Conservation (phyloP, 805 yeast species). For the Candida golubevii region DNA sequence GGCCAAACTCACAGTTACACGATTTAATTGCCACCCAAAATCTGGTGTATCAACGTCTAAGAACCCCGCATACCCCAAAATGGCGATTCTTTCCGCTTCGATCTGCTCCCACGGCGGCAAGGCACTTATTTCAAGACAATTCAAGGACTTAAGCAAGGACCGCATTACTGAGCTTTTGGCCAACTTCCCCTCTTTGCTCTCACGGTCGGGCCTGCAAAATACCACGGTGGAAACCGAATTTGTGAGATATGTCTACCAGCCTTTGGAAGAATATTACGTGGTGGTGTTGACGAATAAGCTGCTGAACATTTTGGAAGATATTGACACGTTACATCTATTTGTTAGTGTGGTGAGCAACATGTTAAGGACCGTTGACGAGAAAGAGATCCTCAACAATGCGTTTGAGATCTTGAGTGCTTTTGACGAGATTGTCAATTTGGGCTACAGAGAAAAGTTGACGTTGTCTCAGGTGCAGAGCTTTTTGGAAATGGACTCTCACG, state of each 20-base stretch:
- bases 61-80: constrained; percentile 13
- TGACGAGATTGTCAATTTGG: constrained; percentile 88
- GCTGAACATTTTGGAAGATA: constrained; percentile 90
- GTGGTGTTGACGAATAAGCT: constrained; percentile 86
- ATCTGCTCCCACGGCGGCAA: constrained; percentile 93
- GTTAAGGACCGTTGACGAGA: constrained; percentile 69
- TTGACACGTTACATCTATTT: constrained; percentile 84
- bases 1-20: background rate
- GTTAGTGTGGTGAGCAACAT: constrained; percentile 75
- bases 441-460: constrained; percentile 84
- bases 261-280: constrained; percentile 88
- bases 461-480: constrained; percentile 80
- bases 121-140: constrained; percentile 88
- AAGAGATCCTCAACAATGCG: constrained; percentile 76
- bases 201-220: constrained; percentile 71
- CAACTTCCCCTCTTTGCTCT: constrained; percentile 75
- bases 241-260: constrained; percentile 92
- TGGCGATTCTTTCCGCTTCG: constrained; percentile 90
- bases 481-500: constrained; percentile 96
- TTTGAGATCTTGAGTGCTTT: constrained; percentile 89
- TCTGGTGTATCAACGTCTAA: too few species aligned
- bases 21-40: background rate
- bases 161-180: constrained; percentile 82
- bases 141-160: constrained; percentile 77
- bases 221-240: constrained; percentile 91